Evolutionary conservation across 2,329 filamentous ascomycete species (phyloP).

Genomic region (Nemania sp.): DNA sequence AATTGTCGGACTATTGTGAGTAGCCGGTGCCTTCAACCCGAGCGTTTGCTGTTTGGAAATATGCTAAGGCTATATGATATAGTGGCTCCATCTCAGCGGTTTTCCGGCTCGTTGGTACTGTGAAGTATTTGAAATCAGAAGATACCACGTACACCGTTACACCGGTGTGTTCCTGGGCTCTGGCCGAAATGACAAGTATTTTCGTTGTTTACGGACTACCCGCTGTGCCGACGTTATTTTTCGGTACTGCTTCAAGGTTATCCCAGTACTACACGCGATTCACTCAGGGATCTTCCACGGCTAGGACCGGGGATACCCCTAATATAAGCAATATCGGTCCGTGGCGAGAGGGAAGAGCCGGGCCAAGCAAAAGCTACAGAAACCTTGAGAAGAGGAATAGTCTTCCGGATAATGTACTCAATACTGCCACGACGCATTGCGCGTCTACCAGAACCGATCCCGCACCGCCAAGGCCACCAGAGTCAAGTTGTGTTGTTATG

Average conservation of each 20-base stretch:
- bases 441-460: neutral
- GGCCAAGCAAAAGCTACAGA: slow-evolving; percentile 11
- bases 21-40: neutral
- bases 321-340: neutral
- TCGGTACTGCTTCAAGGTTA: neutral
- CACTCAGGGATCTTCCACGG: neutral
- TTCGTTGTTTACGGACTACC: slow-evolving; percentile 19
- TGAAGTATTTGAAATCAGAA: slow-evolving; percentile 1
- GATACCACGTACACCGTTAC: slow-evolving; percentile 12
- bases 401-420: neutral
- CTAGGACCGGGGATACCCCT: neutral
- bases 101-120: slow-evolving; percentile 10
- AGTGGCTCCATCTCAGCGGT: slow-evolving; percentile 19
- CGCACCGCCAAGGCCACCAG: neutral
- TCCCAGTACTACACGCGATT: slow-evolving; percentile 2
- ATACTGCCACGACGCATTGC: slow-evolving; percentile 10
- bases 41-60: too few species aligned
- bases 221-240: slow-evolving; percentile 8
- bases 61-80: neutral
- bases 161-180: slow-evolving; percentile 17
- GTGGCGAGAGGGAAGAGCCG: slow-evolving; percentile 3
- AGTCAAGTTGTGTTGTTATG: slow-evolving; percentile 1
- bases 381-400: slow-evolving; percentile 15
- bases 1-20: slow-evolving; percentile 19
- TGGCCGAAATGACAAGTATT: slow-evolving; percentile 14